phyloP scores from a whole-genome alignment of 371 early-diverging fungal species.

The Mortierella sp. region DNA sequence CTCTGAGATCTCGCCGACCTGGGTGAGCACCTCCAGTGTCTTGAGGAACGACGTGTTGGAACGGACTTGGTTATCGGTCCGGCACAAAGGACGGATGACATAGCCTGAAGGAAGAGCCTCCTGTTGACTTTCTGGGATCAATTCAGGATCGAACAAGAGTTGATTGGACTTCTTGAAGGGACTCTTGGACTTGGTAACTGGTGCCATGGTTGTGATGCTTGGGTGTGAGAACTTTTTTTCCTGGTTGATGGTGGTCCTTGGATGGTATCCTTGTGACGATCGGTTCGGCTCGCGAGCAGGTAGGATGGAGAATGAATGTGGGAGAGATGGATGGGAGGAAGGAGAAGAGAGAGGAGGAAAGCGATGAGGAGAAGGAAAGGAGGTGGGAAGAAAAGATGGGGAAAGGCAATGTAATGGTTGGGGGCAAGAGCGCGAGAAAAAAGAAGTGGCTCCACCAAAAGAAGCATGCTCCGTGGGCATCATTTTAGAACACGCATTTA shows the following conservation, averaged over 20 bases:
- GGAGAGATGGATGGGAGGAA: background rate
- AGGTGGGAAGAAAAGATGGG: background rate
- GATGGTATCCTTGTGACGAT: no score
- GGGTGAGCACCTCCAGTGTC: conserved; percentile 53
- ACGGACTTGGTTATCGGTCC: conserved; percentile 74
- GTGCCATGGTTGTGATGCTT: conserved; percentile 7
- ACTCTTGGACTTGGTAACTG: conserved; percentile 17
- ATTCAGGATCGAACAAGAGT: conserved; percentile 75
- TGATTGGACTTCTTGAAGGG: conserved; percentile 44
- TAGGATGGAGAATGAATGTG: conserved; percentile 11
- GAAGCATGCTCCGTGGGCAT: no score
- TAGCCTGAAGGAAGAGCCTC: conserved; percentile 81
- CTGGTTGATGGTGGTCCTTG: background rate
- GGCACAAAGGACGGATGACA: conserved; percentile 82
- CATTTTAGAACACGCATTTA: no score
- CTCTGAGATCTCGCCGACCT: conserved; percentile 41
- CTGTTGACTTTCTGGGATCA: conserved; percentile 83
- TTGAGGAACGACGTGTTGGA: conserved; percentile 68
- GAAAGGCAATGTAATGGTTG: background rate
- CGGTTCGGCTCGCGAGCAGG: background rate
- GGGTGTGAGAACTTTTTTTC: background rate
- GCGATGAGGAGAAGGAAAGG: background rate
- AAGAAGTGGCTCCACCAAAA: no score
- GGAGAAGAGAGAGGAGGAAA: background rate
- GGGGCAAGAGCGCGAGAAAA: no score